Conservation (phyloP, 257 asterid genomes). For the Solanum pinnatisectum region DNA sequence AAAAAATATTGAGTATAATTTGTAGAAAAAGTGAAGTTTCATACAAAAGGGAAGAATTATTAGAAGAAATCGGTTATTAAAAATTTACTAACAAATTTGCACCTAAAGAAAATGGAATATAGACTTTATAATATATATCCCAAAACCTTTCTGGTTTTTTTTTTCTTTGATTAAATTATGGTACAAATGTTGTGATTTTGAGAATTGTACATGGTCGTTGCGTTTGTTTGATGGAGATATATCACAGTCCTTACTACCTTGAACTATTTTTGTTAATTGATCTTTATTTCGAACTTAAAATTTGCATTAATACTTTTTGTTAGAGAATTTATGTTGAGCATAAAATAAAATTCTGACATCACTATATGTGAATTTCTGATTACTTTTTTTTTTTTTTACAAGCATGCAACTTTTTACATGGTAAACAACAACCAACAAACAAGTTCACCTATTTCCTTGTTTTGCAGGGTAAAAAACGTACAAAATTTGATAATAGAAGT, state of each 20-base stretch:
- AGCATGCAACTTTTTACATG: background rate
- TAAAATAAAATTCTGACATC: background rate
- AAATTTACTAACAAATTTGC: background rate
- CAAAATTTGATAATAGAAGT: no score
- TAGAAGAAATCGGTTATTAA: no score
- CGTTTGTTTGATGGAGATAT: background rate
- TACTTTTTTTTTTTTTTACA: no score
- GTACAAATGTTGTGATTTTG: background rate
- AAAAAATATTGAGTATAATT: background rate
- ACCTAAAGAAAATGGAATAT: no score
- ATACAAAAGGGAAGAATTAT: background rate
- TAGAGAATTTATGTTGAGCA: background rate
- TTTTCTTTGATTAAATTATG: background rate
- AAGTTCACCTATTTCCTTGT: background rate
- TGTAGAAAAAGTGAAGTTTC: background rate
- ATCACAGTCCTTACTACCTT: background rate
- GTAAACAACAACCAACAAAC: background rate
- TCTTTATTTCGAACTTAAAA: no score
- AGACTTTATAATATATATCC: no score
- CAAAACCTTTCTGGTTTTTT: no score
- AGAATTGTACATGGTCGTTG: background rate
- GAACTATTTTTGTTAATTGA: background rate
- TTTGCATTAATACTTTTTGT: background rate
- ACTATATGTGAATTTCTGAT: background rate
- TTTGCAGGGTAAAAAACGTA: background rate